These are phyloP conservation scores for Pseudogymnoascus sp. DNA, from an alignment of 2,329 filamentous ascomycete genomes.

Conservation along the genomic window DNA sequence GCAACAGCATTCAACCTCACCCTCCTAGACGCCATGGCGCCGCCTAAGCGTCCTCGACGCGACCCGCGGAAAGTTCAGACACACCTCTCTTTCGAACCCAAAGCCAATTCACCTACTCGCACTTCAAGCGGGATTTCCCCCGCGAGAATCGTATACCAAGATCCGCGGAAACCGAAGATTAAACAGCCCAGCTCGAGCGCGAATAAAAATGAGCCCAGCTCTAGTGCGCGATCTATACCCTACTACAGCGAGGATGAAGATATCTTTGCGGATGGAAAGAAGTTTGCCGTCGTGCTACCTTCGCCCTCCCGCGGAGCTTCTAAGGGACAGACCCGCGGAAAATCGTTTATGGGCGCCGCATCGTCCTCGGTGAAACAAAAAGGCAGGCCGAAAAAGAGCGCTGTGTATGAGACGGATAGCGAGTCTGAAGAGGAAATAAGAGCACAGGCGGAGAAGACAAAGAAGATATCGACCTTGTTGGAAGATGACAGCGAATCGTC, in stretches of 20 bases:
- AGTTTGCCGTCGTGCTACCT: not conserved
- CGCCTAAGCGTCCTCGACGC: not conserved
- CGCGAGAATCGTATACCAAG: constrained; percentile 3
- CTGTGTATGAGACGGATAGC: not conserved
- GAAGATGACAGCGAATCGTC: not conserved
- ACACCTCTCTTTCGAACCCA: not conserved
- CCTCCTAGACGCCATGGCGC: not conserved
- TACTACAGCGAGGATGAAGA: not conserved
- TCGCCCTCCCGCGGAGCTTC: not conserved
- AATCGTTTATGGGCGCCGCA: not conserved
- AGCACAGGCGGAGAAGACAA: not conserved
- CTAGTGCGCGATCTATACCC: not conserved
- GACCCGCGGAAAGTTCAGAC: constrained; percentile 3
- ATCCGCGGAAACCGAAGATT: not conserved
- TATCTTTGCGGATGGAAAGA: not conserved
- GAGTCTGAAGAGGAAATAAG: not conserved
- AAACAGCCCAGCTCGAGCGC: not conserved
- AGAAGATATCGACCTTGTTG: not conserved
- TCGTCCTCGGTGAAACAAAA: not conserved
- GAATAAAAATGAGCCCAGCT: not conserved
- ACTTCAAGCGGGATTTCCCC: not conserved
- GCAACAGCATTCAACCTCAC: not conserved
- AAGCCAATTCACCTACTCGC: not conserved
- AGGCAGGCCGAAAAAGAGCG: not conserved
- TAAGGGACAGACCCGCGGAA: not conserved